These are phyloP conservation scores for Phycomyces blakesleeanus DNA, from an alignment of 192 early-diverging fungal genomes.

Conservation along the genomic window DNA sequence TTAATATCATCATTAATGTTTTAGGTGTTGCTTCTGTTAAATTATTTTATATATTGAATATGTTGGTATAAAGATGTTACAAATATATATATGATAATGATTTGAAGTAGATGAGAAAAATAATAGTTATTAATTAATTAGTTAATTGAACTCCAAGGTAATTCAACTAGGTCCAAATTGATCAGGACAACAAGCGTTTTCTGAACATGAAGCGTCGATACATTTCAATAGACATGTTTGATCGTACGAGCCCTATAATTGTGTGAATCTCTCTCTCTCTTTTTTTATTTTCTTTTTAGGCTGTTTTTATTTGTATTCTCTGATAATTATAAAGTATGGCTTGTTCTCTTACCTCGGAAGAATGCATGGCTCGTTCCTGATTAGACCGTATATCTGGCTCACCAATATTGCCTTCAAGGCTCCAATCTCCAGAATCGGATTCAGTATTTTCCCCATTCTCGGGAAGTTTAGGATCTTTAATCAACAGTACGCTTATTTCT, in stretches of 20 bases:
- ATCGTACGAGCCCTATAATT: background rate
- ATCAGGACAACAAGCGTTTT: slow-evolving; percentile 38
- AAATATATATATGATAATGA: too few species aligned
- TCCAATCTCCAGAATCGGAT: too few species aligned
- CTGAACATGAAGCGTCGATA: slow-evolving; percentile 30
- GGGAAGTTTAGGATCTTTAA: background rate
- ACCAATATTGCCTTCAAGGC: background rate
- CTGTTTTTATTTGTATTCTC: too few species aligned
- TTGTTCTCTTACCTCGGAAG: background rate
- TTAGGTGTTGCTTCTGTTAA: background rate
- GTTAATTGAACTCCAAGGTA: background rate
- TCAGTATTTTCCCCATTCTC: too few species aligned
- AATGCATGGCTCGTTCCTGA: background rate
- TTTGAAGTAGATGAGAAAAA: too few species aligned
- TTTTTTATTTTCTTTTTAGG: too few species aligned
- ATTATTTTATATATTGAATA: too few species aligned
- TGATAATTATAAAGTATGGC: too few species aligned
- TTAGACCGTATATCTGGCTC: background rate
- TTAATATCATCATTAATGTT: slow-evolving; percentile 1
- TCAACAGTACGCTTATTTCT: background rate
- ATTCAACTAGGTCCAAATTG: background rate
- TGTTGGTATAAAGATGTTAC: too few species aligned
- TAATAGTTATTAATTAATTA: too few species aligned
- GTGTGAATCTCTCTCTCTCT: too few species aligned
- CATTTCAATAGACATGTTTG: slow-evolving; percentile 27